These are phyloP conservation scores for Thelephora ganbajun DNA, from an alignment of 768 basidiomycete genomes.

Conservation along the genomic window DNA sequence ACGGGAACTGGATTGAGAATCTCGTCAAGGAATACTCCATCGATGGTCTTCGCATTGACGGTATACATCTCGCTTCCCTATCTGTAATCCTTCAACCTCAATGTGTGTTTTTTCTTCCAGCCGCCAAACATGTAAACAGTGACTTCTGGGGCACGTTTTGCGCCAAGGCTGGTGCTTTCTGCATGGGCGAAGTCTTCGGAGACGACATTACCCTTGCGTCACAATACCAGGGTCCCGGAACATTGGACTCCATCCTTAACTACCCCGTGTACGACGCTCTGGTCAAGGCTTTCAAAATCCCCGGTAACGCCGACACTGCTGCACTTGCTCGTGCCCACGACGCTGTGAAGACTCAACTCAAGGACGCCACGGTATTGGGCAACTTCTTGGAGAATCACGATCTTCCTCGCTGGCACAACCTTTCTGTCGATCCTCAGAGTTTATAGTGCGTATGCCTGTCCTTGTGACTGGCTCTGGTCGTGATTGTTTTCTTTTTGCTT, in stretches of 20 bases:
- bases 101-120: conserved; percentile 6
- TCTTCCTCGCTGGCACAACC: conserved; percentile 57
- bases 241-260: conserved; percentile 57
- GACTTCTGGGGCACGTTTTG: conserved; percentile 71
- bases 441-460: conserved; percentile 33
- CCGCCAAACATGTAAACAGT: conserved; percentile 46
- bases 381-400: conserved; percentile 79
- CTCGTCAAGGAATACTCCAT: conserved; percentile 61
- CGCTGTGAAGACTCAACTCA: conserved; percentile 39
- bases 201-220: conserved; percentile 41
- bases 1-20: conserved; percentile 52
- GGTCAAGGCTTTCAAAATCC: conserved; percentile 52
- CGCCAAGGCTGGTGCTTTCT: conserved; percentile 66
- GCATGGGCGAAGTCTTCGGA: conserved; percentile 71
- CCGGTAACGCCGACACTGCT: conserved; percentile 52
- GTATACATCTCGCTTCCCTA: conserved; percentile 9
- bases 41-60: conserved; percentile 83
- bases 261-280: conserved; percentile 58
- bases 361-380: conserved; percentile 35
- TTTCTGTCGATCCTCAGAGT: conserved; percentile 59
- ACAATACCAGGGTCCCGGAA: conserved; percentile 44
- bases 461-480: background rate
- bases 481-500: conserved; percentile 2
- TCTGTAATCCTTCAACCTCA: conserved; percentile 1
- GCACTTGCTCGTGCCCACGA: conserved; percentile 36